Percentiles rank a stretch among this genome's conserved stretches.
Conservation (phyloP, 75 land plant species). For the Selaginella moellendorffii region DNA sequence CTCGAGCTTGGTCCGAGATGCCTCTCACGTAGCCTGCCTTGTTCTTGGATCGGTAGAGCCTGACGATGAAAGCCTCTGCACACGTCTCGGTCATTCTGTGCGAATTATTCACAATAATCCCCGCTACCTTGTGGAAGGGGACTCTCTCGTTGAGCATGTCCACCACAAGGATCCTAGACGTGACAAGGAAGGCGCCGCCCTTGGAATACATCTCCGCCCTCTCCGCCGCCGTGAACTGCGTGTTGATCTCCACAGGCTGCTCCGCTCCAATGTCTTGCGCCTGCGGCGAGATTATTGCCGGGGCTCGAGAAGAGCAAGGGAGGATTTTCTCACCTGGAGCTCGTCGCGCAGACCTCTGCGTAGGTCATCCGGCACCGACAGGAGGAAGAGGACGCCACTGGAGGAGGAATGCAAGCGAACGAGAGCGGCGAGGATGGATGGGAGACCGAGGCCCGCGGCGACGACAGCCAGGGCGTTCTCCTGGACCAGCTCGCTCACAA, state of each 20-base stretch:
- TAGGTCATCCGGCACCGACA: constrained; percentile 52
- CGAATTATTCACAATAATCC: constrained; percentile 56
- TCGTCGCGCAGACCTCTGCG: constrained; percentile 22
- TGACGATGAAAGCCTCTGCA: constrained; percentile 71
- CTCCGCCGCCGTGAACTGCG: constrained; percentile 46
- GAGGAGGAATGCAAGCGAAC: constrained; percentile 39
- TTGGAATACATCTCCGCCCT: constrained; percentile 43
- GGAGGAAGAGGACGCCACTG: constrained; percentile 55
- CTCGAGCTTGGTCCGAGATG: constrained; percentile 65
- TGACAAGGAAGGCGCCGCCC: constrained; percentile 51
- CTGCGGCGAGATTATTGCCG: too few species aligned
- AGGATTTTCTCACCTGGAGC: constrained; percentile 22
- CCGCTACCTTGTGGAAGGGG: constrained; percentile 32
- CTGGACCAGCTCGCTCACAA: constrained; percentile 67
- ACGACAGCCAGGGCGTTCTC: constrained; percentile 59
- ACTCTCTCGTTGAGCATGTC: constrained; percentile 51
- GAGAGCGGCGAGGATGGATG: constrained; percentile 49
- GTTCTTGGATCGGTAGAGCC: constrained; percentile 38
- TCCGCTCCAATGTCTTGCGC: constrained; percentile 16
- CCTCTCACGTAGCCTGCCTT: constrained; percentile 39
- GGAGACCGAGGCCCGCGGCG: constrained; percentile 51
- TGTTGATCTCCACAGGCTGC: constrained; percentile 47
- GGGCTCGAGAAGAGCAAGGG: too few species aligned
- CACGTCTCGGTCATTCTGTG: constrained; percentile 71
- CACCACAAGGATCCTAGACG: constrained; percentile 60